phyloP scores from a whole-genome alignment of 768 basidiomycete species.

The Calocybe cyanea region DNA sequence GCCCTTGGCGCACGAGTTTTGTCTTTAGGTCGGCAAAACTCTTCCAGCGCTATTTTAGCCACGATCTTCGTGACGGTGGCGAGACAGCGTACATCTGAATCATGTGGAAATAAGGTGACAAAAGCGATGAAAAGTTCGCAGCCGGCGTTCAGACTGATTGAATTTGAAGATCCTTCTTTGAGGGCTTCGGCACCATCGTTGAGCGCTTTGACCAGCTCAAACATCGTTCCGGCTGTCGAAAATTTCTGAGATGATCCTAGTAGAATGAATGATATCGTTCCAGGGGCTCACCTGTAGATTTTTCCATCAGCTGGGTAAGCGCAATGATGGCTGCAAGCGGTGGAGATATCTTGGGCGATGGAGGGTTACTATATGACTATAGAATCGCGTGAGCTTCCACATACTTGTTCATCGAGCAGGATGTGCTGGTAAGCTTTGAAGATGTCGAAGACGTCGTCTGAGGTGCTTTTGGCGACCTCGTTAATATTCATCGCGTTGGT shows the following conservation, averaged over 20 bases:
- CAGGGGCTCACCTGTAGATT: conserved; percentile 61
- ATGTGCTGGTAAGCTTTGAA: conserved; percentile 53
- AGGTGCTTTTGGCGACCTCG: conserved; percentile 2
- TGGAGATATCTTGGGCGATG: conserved; percentile 65
- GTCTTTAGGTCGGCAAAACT: conserved; percentile 82
- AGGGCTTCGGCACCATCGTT: conserved; percentile 69
- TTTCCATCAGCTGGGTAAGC: conserved; percentile 75
- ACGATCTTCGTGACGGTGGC: conserved; percentile 9
- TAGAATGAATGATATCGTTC: background rate
- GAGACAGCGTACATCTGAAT: conserved; percentile 58
- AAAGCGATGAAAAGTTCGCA: conserved; percentile 90
- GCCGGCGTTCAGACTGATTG: conserved; percentile 84
- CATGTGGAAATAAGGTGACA: conserved; percentile 80
- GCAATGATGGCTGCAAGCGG: conserved; percentile 89
- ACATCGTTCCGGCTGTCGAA: conserved; percentile 89
- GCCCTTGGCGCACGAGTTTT: conserved; percentile 78
- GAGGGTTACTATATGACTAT: background rate
- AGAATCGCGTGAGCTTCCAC: conserved; percentile 14
- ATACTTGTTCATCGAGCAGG: conserved; percentile 63
- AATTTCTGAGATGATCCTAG: conserved; percentile 6
- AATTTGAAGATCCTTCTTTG: conserved; percentile 61
- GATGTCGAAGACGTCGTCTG: conserved; percentile 31
- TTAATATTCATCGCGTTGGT: background rate
- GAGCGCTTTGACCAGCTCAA: conserved; percentile 84
- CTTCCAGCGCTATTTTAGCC: conserved; percentile 32